Base-by-base conservation (phyloP, 2,329 filamentous ascomycete genomes). In the Dactylellina cionopaga region DNA sequence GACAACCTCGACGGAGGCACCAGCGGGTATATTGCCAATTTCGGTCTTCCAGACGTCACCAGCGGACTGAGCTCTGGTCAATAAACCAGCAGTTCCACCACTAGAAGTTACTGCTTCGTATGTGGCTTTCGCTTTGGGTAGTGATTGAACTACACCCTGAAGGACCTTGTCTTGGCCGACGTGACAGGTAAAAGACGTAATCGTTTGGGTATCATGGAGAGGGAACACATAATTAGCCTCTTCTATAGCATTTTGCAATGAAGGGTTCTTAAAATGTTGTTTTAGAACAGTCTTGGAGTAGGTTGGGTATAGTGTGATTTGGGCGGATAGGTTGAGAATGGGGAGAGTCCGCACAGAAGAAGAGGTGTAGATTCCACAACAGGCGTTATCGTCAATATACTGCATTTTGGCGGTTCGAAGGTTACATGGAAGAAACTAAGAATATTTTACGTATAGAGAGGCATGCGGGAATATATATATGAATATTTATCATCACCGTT, bases 171-270 rank as follows among this genome's bases (percentile, higher is more conserved):
- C 85, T 29, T 83, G 80, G 31, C 85, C 88, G 47, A 92, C 83
- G 11, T 82, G 85, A 79, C 89, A 92, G 3, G 82, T 85, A 74
- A 92, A 92, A 2, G 82, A 84, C 5, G 89, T 88, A 0, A 92
- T 87, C 4, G 86, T 89, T 13, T 90, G 87, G 7, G 90, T 89
- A 77, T 91, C 88, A 74, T 89, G 90, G 0, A 92, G 82, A 0
- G 90, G 90, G 74, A 92, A 92, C 0, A 84, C 84, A 78, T 92
- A 92, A 11, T 83, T 82, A 13, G 87, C 83, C 77, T 91, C 82
- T 6, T 82, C 77, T 68, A 88, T 84, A 2, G 77, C 77, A 9
- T 81, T 78, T 1, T 79, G 76, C 0, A 76, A 51, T 1, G 83
- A 82, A 0, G 86, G 83, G 74, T 91, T 91, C 75, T 83, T 78